A percentile compares a stretch with the other conserved stretches of the same genome.
These are phyloP conservation scores for Talaromyces wortmannii DNA, from an alignment of 495 filamentous ascomycete species.

Conservation along the genomic window DNA sequence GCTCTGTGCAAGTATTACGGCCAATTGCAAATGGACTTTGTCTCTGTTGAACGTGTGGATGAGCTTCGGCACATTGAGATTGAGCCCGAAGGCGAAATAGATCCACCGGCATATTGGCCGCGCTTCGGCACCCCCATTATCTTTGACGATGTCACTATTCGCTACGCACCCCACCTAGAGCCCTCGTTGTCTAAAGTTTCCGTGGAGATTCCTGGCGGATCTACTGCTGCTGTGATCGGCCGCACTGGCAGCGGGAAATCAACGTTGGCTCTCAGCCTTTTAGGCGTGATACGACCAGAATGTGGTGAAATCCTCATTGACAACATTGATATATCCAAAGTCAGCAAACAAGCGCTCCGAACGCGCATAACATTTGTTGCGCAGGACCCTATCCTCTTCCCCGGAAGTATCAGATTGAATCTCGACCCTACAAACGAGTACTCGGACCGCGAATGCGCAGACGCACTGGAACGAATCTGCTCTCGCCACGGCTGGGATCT, in stretches of 20 bases:
- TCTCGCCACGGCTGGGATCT: conserved; percentile 46
- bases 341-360: conserved; percentile 53
- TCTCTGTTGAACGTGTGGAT: conserved; percentile 76
- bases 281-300: conserved; percentile 49
- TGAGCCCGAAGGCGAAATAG: conserved; percentile 56
- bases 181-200: conserved; percentile 57
- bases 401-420: conserved; percentile 51
- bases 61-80: conserved; percentile 70
- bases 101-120: conserved; percentile 73
- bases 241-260: conserved; percentile 62
- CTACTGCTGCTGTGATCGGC: conserved; percentile 59
- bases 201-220: conserved; percentile 64
- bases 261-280: conserved; percentile 56
- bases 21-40: conserved; percentile 82
- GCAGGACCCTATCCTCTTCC: conserved; percentile 59
- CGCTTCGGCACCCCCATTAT: conserved; percentile 58
- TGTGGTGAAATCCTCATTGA: conserved; percentile 53
- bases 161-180: conserved; percentile 69
- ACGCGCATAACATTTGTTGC: conserved; percentile 56
- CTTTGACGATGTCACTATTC: conserved; percentile 69
- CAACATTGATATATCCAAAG: conserved; percentile 50
- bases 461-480: conserved; percentile 45
- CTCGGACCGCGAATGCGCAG: conserved; percentile 41
- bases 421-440: conserved; percentile 45
- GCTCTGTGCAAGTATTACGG: conserved; percentile 68